Conservation (phyloP, 2,329 filamentous ascomycete genomes). For the Exophiala spinifera region DNA sequence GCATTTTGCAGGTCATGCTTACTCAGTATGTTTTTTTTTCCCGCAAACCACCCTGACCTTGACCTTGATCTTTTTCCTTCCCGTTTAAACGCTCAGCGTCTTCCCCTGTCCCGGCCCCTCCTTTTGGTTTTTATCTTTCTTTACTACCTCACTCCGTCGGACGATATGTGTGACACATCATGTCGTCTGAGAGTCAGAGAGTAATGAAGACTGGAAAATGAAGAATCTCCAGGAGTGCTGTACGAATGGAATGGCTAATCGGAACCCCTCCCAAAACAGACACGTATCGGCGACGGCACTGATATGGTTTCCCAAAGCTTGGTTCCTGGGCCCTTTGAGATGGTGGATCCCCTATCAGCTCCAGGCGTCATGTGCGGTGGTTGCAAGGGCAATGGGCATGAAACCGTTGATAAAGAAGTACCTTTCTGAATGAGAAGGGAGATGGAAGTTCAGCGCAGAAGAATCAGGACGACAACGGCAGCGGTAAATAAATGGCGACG, state of each 20-base stretch:
- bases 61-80: background rate
- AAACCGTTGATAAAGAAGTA: slow-evolving; percentile 15
- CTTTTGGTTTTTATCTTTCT: too few species aligned
- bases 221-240: too few species aligned
- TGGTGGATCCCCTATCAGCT: slow-evolving; percentile 21
- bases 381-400: slow-evolving; percentile 16
- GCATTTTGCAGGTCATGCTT: slow-evolving; percentile 14
- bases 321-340: slow-evolving; percentile 17
- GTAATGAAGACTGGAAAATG: too few species aligned
- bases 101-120: too few species aligned
- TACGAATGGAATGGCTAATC: too few species aligned
- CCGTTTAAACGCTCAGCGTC: too few species aligned
- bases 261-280: too few species aligned
- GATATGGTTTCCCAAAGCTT: slow-evolving; percentile 60
- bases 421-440: slow-evolving; percentile 14
- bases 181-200: too few species aligned
- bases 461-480: too few species aligned
- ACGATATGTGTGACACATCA: too few species aligned
- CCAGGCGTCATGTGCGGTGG: slow-evolving; percentile 9
- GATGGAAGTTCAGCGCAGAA: slow-evolving; percentile 10
- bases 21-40: slow-evolving; percentile 15
- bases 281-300: slow-evolving; percentile 51
- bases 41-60: background rate
- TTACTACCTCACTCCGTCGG: too few species aligned
- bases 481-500: too few species aligned